phyloP scores from a whole-genome alignment of 768 basidiomycete species.

The Tricholoma bakamatsutake region DNA sequence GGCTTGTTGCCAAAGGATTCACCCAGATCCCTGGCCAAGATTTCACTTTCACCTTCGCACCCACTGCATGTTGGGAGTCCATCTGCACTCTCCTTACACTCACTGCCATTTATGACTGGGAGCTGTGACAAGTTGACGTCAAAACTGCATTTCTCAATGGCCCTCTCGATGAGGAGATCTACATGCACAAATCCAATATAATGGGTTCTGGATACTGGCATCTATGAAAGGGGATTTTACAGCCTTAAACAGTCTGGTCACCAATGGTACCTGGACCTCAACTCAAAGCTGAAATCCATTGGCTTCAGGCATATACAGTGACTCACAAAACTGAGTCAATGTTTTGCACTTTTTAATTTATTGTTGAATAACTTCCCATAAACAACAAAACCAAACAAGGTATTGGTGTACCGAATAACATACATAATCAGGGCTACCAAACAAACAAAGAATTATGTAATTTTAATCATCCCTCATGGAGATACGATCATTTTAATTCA shows the following conservation, averaged over 20 bases:
- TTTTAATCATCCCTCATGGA: no score
- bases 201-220: neutral
- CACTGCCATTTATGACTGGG: conserved; percentile 19
- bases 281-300: neutral
- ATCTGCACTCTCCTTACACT: conserved; percentile 23
- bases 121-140: conserved; percentile 27
- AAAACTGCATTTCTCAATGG: conserved; percentile 21
- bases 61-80: conserved; percentile 16
- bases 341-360: no score
- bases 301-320: neutral
- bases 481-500: no score
- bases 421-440: no score
- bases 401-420: no score
- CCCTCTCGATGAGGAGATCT: conserved; percentile 24
- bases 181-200: conserved; percentile 17
- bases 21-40: neutral
- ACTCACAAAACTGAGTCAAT: no score
- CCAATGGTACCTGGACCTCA: neutral
- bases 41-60: neutral
- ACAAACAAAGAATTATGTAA: no score
- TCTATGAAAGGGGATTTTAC: neutral
- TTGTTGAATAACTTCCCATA: no score
- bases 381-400: no score
- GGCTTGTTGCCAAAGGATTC: neutral
- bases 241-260: neutral